phyloP scores from a whole-genome alignment of 2,329 filamentous ascomycete genomes.

The Penicillium hesseltinei region DNA sequence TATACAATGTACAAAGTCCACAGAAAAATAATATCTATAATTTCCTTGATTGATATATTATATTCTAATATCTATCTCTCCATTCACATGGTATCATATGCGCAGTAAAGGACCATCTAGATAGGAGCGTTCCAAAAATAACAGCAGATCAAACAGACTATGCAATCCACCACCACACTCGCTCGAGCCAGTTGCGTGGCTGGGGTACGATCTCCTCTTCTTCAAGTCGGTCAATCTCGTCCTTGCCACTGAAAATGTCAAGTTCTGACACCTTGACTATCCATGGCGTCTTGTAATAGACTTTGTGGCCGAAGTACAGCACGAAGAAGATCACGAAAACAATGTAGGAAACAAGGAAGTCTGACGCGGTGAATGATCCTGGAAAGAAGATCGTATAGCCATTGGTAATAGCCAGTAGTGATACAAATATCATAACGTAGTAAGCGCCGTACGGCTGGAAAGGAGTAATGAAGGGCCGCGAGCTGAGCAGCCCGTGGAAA shows the following conservation, averaged over 20 bases:
- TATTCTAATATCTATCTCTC: neutral
- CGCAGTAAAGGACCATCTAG: neutral
- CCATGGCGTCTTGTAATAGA: constrained; percentile 33
- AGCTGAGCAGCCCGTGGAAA: constrained; percentile 44
- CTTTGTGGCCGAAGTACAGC: constrained; percentile 39
- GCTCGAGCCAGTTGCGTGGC: constrained; percentile 45
- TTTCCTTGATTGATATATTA: too few relatives aligned
- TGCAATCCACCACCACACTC: constrained; percentile 49
- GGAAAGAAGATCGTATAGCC: constrained; percentile 58
- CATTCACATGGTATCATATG: neutral
- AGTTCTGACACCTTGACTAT: constrained; percentile 39
- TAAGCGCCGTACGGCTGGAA: constrained; percentile 55
- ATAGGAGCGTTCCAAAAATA: neutral
- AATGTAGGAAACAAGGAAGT: constrained; percentile 57
- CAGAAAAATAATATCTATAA: neutral
- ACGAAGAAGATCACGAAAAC: constrained; percentile 52
- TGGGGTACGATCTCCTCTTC: constrained; percentile 40
- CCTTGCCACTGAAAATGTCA: constrained; percentile 48
- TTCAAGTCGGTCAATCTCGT: constrained; percentile 46
- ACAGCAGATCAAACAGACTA: constrained; percentile 15
- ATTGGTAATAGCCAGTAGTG: constrained; percentile 54
- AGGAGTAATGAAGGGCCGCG: constrained; percentile 52
- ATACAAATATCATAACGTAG: constrained; percentile 49
- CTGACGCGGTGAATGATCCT: constrained; percentile 43
- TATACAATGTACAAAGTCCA: neutral